Conservation (phyloP, 164 flowering plant genomes). For the Sedum album region DNA sequence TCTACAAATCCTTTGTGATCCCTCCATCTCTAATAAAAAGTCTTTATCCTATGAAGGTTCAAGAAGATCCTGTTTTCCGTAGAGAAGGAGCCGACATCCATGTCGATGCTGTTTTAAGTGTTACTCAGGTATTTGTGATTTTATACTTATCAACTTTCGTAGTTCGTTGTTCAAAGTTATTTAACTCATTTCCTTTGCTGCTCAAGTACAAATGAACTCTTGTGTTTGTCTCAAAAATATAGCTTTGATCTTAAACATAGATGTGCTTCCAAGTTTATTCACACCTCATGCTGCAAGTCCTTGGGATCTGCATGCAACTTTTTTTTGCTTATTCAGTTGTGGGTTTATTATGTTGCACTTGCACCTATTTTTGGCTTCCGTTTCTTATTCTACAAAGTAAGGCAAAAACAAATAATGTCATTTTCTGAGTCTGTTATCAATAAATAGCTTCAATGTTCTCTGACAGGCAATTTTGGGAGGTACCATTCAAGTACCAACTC, state of each 20-base stretch:
- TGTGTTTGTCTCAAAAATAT: neutral
- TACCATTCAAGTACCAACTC: too few relatives aligned
- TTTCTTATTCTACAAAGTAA: neutral
- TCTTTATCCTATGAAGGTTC: conserved; percentile 35
- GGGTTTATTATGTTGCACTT: neutral
- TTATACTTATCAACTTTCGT: neutral
- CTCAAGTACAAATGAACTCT: too few relatives aligned
- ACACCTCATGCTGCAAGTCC: neutral
- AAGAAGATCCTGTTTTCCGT: conserved; percentile 87
- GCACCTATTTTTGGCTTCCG: neutral
- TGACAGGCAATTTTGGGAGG: conserved; percentile 86
- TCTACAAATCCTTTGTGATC: neutral
- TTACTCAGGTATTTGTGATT: too few relatives aligned
- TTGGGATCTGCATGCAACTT: neutral
- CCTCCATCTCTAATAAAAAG: neutral
- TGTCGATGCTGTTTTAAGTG: too few relatives aligned
- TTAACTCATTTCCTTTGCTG: too few relatives aligned
- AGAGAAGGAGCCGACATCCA: too few relatives aligned
- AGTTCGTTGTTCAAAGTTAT: too few relatives aligned
- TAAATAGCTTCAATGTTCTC: neutral
- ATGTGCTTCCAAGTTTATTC: neutral
- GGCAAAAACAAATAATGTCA: neutral
- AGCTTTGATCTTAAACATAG: neutral
- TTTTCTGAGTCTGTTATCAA: neutral
- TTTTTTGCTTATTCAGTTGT: neutral